Evolutionary conservation across 208 protist genomes (phyloP), one percentile per base, ranked within the genome.

Genomic region (Acanthamoeba healyi): DNA sequence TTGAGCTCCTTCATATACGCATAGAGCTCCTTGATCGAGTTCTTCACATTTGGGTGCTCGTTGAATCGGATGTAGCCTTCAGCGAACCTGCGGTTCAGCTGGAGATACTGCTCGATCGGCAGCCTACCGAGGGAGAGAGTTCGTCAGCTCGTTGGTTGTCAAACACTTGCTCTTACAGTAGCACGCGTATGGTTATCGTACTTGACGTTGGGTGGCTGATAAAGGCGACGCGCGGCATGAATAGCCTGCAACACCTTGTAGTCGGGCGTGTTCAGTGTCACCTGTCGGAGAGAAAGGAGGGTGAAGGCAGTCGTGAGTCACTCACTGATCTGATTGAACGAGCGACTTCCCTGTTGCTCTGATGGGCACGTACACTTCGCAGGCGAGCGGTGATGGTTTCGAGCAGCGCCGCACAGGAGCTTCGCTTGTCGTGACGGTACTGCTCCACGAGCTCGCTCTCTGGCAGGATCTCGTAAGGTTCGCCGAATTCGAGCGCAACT

Each of bases 201-300:
- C 70, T 97, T 98, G 38, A 94, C 96, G 22, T 90, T 46, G 34
- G 54, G 34, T 24, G 98, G 98, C 92, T 98, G 97, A 87, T 98
- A 98, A 26, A 99, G 96, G 90, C 98, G 96, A 15, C 98, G 97
- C 94, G 98, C 98, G 92, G 96, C 95, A 94, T 98, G 97, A 29
- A 99, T 94, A 82, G 98, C 98, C 67, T 98, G 98, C 9, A 99
- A 95, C 9, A 98, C 98, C 34, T 95, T 95, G 96, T 97, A 98
- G 95, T 99, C 98, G 0, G 98, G 98, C 40, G 98, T 98, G 95
- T 98, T 89, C 58, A 95, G 22, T 29, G 94, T 95, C 29, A 95
- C 74, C 94, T 94, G 42, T 49, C 44, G 44, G 46, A 12, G 44
- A 49, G 12, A 49, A 49, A 15, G 44, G 14, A 1, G 14, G 22